Evolutionary conservation across 352 stramenopile genomes (phyloP).

Genomic region (Thalassiosira hispida): DNA sequence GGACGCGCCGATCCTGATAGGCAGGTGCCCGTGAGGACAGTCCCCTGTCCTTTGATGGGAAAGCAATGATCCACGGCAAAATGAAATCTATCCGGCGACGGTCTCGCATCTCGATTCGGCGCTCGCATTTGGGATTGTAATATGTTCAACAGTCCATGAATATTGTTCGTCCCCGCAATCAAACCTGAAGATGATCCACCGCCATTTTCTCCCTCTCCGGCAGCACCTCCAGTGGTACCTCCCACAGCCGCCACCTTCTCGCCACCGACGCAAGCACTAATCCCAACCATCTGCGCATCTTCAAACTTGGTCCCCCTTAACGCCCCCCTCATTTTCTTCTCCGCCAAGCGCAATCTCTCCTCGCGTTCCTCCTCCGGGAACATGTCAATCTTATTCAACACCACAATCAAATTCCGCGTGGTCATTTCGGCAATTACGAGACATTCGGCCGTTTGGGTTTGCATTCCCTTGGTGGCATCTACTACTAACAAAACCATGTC

Average conservation of each 20-base stretch:
- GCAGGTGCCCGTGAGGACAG: slow-evolving; percentile 95
- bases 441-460: slow-evolving; percentile 98
- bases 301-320: slow-evolving; percentile 87
- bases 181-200: slow-evolving; percentile 1
- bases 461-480: slow-evolving; percentile 95
- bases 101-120: slow-evolving; percentile 63
- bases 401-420: slow-evolving; percentile 89
- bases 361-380: slow-evolving; percentile 85
- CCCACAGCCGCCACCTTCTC: slow-evolving; percentile 85
- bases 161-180: slow-evolving; percentile 71
- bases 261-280: slow-evolving; percentile 86
- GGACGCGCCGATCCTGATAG: slow-evolving; percentile 88
- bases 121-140: slow-evolving; percentile 75
- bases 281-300: slow-evolving; percentile 87
- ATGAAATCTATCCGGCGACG: slow-evolving; percentile 52
- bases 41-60: slow-evolving; percentile 95
- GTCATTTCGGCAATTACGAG: slow-evolving; percentile 94
- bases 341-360: slow-evolving; percentile 79
- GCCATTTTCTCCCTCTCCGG: slow-evolving; percentile 11
- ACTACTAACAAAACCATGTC: slow-evolving; percentile 97
- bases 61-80: slow-evolving; percentile 97
- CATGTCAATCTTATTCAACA: slow-evolving; percentile 98
- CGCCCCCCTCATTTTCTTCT: slow-evolving; percentile 83
- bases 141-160: slow-evolving; percentile 85
- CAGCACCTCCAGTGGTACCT: slow-evolving; percentile 11